Evolutionary conservation across 2,329 filamentous ascomycete species (phyloP), one percentile per base, ranked within the genome.

Genomic region (Exophiala dermatitidis): DNA sequence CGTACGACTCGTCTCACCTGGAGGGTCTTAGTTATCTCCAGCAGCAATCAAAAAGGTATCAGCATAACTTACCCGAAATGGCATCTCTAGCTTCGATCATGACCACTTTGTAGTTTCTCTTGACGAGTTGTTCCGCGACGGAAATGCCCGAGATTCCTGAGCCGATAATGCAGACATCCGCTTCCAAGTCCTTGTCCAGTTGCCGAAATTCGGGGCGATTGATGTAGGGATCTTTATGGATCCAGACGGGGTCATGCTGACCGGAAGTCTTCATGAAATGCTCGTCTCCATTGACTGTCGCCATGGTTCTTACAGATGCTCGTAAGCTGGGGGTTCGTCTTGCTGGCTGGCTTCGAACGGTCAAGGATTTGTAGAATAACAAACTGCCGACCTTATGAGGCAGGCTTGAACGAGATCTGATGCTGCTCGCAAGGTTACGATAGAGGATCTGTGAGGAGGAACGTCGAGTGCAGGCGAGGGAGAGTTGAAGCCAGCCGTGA

Each of bases 11-110:
- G 56, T 56, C 62, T 81, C 79, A 1, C 78, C 78, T 1, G 76
- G 74, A 8, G 48, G 12, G 4, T 6, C n/a, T 38, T 43, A 33
- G 12, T 26, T 9, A 26, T 41, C 1, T 5, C 6, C 4, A 5
- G 5, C 3, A 41, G 38, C 5, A 12, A 41, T 10, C n/a, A 2
- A 28, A 5, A 6, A 10, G 12, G 10, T 12, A 26, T 3, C 9
- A 28, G 38, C 9, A 26, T 41, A 30, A 12, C 37, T 32, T 33
- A 51, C 52, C 52, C 28, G 53, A 54, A 0, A 81, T 65, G 2
- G 77, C 69, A n/a, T 79, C 72, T 3, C 78, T 73, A 5, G 77
- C 77, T 57, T 82, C 78, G 7, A 81, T 66, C 59, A 82, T 66
- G 1, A 74, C 69, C 0, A 81, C 77, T 1, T 74, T 66, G 34